These are phyloP conservation scores for Asterophora parasitica DNA, from an alignment of 768 basidiomycete species.

Conservation along the genomic window DNA sequence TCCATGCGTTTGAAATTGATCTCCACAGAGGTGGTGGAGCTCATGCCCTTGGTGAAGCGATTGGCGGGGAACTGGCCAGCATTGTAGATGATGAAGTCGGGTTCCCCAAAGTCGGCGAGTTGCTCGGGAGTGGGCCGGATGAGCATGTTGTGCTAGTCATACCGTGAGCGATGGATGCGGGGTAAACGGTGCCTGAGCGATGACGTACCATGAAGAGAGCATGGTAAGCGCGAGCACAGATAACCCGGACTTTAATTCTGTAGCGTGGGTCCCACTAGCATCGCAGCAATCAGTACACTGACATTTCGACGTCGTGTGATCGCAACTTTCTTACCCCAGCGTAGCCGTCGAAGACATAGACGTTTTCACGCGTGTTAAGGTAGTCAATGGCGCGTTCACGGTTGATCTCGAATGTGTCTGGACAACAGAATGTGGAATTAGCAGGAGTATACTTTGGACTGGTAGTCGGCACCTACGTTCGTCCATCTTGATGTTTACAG, in stretches of 20 bases:
- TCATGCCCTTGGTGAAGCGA: constrained; percentile 99
- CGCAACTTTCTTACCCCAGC: constrained; percentile 59
- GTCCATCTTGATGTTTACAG: constrained; percentile 99
- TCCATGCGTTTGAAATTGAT: constrained; percentile 99
- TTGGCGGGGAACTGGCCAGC: constrained; percentile 99
- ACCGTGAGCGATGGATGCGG: constrained; percentile 13
- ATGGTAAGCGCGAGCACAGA: constrained; percentile 97
- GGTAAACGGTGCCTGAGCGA: constrained; percentile 6
- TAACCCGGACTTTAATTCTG: constrained; percentile 99
- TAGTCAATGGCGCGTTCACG: constrained; percentile 99
- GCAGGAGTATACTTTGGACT: not conserved
- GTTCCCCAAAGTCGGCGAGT: constrained; percentile 90
- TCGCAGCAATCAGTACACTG: not conserved
- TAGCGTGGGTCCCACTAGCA: constrained; percentile 95
- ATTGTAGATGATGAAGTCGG: constrained; percentile 99
- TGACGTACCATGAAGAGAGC: constrained; percentile 92
- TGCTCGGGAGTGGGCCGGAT: constrained; percentile 97
- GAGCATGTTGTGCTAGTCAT: constrained; percentile 90
- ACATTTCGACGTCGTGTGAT: no score
- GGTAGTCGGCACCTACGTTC: constrained; percentile 55
- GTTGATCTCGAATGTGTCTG: constrained; percentile 98
- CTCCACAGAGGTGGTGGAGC: constrained; percentile 96
- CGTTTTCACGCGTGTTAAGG: constrained; percentile 96
- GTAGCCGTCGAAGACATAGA: constrained; percentile 96
- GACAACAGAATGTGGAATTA: not conserved